phyloP scores from a whole-genome alignment of 1,284 basidiomycete species.

The Golubevia sp. region DNA sequence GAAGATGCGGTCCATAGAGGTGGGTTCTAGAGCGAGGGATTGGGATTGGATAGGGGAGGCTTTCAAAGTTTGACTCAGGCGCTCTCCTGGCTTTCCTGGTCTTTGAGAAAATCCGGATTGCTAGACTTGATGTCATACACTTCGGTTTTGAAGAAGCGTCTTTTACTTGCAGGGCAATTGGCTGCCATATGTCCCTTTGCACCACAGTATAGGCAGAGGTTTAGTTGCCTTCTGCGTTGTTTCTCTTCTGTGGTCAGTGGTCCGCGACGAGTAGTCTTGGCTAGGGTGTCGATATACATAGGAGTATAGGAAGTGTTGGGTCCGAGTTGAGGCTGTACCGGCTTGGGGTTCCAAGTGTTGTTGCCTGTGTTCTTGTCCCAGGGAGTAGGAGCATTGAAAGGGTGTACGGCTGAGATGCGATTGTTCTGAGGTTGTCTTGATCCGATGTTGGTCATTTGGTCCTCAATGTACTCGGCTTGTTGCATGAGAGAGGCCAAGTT shows the following conservation, averaged over 20 bases:
- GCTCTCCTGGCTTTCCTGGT: background rate
- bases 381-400: too few species aligned
- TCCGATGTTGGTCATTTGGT: background rate
- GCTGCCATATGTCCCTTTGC: background rate
- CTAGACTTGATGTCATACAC: background rate
- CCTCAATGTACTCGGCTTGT: slow-evolving; percentile 5
- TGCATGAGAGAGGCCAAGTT: slow-evolving; percentile 1
- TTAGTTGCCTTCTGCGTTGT: slow-evolving; percentile 1
- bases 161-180: background rate
- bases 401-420: too few species aligned
- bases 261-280: slow-evolving; percentile 1
- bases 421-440: background rate
- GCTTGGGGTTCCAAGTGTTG: background rate
- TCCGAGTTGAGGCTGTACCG: background rate
- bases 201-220: slow-evolving; percentile 6
- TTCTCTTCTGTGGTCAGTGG: slow-evolving; percentile 3
- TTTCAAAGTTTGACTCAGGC: background rate
- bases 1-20: background rate
- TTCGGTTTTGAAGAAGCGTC: background rate
- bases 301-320: background rate
- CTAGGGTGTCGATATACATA: background rate
- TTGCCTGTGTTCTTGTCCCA: background rate
- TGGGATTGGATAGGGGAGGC: background rate
- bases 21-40: background rate
- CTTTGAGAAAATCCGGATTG: too few species aligned